A percentile compares a stretch with the other conserved stretches of the same genome.
These are phyloP conservation scores for Ustilago esculenta DNA, from an alignment of 1,284 basidiomycete genomes.

Conservation along the genomic window DNA sequence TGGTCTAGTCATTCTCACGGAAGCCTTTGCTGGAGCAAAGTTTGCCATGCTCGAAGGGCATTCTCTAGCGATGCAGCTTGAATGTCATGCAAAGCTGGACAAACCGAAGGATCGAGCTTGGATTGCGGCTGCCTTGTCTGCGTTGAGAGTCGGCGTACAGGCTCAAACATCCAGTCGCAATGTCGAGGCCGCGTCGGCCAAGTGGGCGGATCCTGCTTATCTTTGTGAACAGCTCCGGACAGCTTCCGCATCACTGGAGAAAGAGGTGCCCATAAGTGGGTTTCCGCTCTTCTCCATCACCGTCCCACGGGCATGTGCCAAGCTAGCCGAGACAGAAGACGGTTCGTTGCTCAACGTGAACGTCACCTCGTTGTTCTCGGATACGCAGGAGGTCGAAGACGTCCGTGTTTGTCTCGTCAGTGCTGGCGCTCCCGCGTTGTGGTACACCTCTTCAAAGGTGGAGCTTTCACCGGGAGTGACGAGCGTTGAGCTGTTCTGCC, in stretches of 20 bases:
- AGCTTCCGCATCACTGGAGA: constrained; percentile 30
- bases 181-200: constrained; percentile 5
- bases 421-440: constrained; percentile 42
- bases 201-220: constrained; percentile 28
- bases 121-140: constrained; percentile 71
- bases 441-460: constrained; percentile 47
- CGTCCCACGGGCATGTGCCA: constrained; percentile 8
- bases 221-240: constrained; percentile 41
- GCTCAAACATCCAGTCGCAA: neutral
- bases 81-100: constrained; percentile 73
- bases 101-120: constrained; percentile 77
- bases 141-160: constrained; percentile 17
- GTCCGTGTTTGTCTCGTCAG: constrained; percentile 55
- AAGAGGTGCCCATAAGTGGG: constrained; percentile 48
- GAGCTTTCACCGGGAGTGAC: constrained; percentile 46
- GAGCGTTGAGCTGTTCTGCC: constrained; percentile 42
- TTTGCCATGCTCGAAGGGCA: constrained; percentile 81
- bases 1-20: constrained; percentile 23
- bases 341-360: constrained; percentile 43
- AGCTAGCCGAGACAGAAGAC: constrained; percentile 42
- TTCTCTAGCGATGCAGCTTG: constrained; percentile 77
- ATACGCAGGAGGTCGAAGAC: constrained; percentile 50
- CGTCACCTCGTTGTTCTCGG: constrained; percentile 35
- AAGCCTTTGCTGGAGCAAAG: constrained; percentile 71
- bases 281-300: constrained; percentile 44